phyloP scores from a whole-genome alignment of 2,329 filamentous ascomycete species.

The Curvularia sp. region DNA sequence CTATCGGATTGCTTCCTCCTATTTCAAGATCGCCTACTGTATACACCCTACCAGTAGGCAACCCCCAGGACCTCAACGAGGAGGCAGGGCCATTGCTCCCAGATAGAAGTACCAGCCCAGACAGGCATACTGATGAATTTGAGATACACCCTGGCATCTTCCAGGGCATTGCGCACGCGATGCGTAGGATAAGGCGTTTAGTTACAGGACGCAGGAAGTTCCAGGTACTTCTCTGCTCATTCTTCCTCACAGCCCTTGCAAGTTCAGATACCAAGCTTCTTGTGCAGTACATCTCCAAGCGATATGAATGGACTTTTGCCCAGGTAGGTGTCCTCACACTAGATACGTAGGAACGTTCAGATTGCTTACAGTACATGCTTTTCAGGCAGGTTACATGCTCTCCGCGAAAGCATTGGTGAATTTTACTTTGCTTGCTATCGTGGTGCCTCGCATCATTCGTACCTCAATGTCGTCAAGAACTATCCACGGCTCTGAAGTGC shows the following conservation, averaged over 20 bases:
- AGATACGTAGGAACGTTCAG: not conserved
- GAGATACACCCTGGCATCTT: conserved; percentile 25
- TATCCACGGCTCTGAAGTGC: conserved; percentile 38
- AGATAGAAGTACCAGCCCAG: conserved; percentile 13
- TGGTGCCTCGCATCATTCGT: conserved; percentile 47
- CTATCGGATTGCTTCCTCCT: conserved; percentile 31
- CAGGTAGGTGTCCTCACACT: conserved; percentile 24
- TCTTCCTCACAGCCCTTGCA: conserved; percentile 48
- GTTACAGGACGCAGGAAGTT: conserved; percentile 43
- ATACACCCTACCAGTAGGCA: not conserved
- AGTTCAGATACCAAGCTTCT: conserved; percentile 51
- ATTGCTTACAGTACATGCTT: not conserved
- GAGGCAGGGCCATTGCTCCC: conserved; percentile 38
- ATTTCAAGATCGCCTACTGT: not conserved
- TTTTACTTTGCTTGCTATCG: conserved; percentile 42
- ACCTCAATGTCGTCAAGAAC: conserved; percentile 31
- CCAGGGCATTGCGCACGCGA: conserved; percentile 25
- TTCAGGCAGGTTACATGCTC: conserved; percentile 47
- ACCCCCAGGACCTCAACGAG: conserved; percentile 6
- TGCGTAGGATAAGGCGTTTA: conserved; percentile 27
- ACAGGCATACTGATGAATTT: conserved; percentile 36
- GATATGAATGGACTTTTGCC: conserved; percentile 50
- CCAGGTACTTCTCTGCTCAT: conserved; percentile 43
- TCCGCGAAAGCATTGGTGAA: conserved; percentile 50
- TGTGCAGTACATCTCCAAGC: conserved; percentile 51